A percentile compares a stretch with the other conserved stretches of the same genome.
These are phyloP conservation scores for Scedosporium boydii DNA, from an alignment of 2,329 filamentous ascomycete genomes.

Conservation along the genomic window DNA sequence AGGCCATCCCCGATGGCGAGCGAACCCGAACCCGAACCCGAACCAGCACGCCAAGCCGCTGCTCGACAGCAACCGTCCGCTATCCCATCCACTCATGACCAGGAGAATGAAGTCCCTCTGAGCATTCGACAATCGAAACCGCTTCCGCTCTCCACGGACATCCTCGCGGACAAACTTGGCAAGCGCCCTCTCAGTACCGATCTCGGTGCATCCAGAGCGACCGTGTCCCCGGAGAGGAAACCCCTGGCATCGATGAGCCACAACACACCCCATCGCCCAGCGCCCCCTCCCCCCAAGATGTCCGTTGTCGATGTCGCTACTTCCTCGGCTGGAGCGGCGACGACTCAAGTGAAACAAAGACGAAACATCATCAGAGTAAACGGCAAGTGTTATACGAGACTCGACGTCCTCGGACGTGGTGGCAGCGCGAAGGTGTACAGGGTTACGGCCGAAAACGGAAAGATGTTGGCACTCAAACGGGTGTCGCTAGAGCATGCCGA, in stretches of 20 bases:
- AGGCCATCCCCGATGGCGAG: constrained; percentile 18
- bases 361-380: constrained; percentile 82
- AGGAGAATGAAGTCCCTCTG: constrained; percentile 74
- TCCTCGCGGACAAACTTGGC: constrained; percentile 45
- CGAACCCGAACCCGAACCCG: background rate
- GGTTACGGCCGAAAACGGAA: constrained; percentile 94
- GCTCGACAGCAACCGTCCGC: constrained; percentile 32
- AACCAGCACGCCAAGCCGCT: background rate
- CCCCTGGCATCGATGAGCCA: constrained; percentile 43
- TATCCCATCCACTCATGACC: constrained; percentile 58
- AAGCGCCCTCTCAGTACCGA: constrained; percentile 40
- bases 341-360: constrained; percentile 63
- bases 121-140: constrained; percentile 57
- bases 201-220: constrained; percentile 21
- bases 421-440: constrained; percentile 92
- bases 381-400: constrained; percentile 78
- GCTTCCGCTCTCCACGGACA: constrained; percentile 28
- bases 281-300: constrained; percentile 87
- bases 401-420: constrained; percentile 85
- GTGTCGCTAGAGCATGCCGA: constrained; percentile 88
- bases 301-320: constrained; percentile 89
- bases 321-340: constrained; percentile 68
- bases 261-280: constrained; percentile 69
- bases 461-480: constrained; percentile 87
- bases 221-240: constrained; percentile 45